A percentile compares a stretch with the other conserved stretches of the same genome.
Evolutionary conservation across 2,329 filamentous ascomycete genomes (phyloP).

Genomic region (Alternaria brassicae): DNA sequence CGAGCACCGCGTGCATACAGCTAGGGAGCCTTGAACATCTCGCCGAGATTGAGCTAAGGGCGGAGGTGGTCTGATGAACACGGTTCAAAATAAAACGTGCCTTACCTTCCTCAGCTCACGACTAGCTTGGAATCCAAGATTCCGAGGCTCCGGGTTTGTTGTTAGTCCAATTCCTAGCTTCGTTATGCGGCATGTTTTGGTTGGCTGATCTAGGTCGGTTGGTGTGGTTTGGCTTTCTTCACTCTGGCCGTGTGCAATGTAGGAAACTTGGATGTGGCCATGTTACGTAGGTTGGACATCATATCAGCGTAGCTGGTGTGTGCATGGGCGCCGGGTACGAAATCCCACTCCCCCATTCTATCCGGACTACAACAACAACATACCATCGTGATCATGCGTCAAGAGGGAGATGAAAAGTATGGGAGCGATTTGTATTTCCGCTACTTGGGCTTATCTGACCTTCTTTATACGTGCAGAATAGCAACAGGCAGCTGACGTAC

Average conservation of each 20-base stretch:
- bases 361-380: background rate
- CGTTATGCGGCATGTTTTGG: background rate
- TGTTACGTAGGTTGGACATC: background rate
- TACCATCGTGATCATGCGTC: background rate
- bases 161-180: background rate
- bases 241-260: background rate
- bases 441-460: background rate
- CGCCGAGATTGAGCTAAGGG: background rate
- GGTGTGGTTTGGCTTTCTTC: background rate
- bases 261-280: too few species aligned
- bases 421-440: background rate
- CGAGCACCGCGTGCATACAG: background rate
- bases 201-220: background rate
- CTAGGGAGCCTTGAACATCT: background rate
- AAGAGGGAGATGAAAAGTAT: background rate
- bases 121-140: background rate
- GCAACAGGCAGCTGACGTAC: background rate
- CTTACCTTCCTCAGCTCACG: constrained; percentile 1
- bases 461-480: background rate
- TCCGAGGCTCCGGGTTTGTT: background rate
- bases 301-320: background rate
- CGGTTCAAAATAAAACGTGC: background rate
- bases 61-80: background rate
- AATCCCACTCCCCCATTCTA: background rate
- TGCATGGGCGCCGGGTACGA: background rate